Evolutionary conservation across 2,329 filamentous ascomycete species (phyloP), one percentile per base, ranked within the genome.

Genomic region (Paecilomyces variotii): DNA sequence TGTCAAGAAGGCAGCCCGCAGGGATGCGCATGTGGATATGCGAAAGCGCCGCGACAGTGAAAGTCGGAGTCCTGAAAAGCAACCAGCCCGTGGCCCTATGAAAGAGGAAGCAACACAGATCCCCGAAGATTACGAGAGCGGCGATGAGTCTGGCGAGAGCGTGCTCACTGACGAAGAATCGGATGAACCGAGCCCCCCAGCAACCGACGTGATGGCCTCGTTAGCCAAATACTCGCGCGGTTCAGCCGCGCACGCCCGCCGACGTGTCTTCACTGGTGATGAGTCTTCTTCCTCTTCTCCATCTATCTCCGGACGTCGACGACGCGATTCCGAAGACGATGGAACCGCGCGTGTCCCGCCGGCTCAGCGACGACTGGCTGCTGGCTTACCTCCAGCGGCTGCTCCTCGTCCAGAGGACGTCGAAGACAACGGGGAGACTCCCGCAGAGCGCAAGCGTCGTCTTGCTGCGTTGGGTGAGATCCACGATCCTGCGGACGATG

Each of bases 391-490:
- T 0, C 63, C 61, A 9, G 65, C 68, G 9, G 65, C 67, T 1
- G 68, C 63, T 27, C 59, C 67, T 58, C 49, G 35, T 26, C 5
- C 24, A 10, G 45, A 39, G 5, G 70, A 70, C 28, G 10, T 65
- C 11, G 73, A 74, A 19, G 39, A 45, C 12, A 73, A 76, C n/a
- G 70, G 69, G 27, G 75, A 78, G 60, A 79, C 77, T 2, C 75
- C 76, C 1, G 77, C 76, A 7, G 77, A 79, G 61, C 76, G 76
- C 45, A 72, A 76, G 54, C 76, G 77, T 59, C 75, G 77, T 66
- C 70, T 79, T 6, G 77, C 76, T 27, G 77, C 76, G 1, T 62
- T 79, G 10, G 76, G 76, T 51, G 65, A 74, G 54, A 62, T 69
- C 34, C 58, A 66, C 6, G 63, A 67, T 50, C 30, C 52, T 28